Evolutionary conservation across 805 yeast genomes (phyloP), one percentile per base, ranked within the genome.

Genomic region (Groenewaldozyma salmanticensis): DNA sequence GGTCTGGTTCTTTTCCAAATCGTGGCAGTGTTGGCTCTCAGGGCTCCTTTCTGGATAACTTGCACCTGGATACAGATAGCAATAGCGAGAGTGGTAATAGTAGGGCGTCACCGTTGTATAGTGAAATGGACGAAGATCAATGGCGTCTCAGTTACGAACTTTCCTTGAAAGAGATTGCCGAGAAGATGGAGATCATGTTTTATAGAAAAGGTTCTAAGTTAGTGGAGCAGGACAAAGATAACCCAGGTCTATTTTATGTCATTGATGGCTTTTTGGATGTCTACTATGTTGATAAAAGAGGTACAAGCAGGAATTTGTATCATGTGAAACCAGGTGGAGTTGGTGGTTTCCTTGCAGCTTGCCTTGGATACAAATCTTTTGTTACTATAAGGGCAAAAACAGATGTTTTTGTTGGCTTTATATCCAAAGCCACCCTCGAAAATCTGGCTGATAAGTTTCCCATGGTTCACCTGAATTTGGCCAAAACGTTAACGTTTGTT

Each of bases 301-400:
- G 44, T 32, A 37, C 40, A 18, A 45, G 46, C 32, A 37, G 48
- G 5, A 48, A 47, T 4, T 51, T 84, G 1, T 79, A 78, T 50
- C 70, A 77, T 0, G 77, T 86, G 1, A 62, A 70, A 13, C 67
- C 79, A 1, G 96, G 96, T 4, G 92, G 92, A 3, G 59, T 90
- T 13, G 94, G 90, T 0, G 97, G 97, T 0, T 90, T 84, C 54
- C 58, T 90, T 36, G 85, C 94, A 3, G 73, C 94, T 0, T 59
- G 88, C 13, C 71, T 87, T 6, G 92, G 95, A 0, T 76, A 81
- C 47, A 75, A 78, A 43, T 84, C 96, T 0, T 75, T 86, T 51
- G 87, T 80, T 2, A 74, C 77, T 17, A 72, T 88, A 4, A 69
- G 62, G 32, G 82, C 95, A 0, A 67, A 73, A 2, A 61, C 74